Evolutionary conservation across 2,329 filamentous ascomycete species (phyloP).

Genomic region (Uncinocarpus reesii): DNA sequence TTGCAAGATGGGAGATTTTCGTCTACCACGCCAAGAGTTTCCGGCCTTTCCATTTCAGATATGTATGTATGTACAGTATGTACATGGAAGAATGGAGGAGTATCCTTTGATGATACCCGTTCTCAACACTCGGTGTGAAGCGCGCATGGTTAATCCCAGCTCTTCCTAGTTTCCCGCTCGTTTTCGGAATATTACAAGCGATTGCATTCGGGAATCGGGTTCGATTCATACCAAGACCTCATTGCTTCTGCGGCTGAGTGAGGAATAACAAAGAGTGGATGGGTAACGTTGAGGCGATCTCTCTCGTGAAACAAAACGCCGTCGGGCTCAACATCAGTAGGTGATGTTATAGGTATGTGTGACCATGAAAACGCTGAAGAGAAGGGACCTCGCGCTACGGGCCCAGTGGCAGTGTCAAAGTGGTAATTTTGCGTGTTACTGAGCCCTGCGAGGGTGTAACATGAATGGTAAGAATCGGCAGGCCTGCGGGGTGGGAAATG

Average conservation of each 20-base stretch:
- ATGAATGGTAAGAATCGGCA: constrained; percentile 84
- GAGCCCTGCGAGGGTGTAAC: constrained; percentile 79
- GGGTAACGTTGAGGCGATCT: constrained; percentile 60
- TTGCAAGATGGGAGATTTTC: not conserved
- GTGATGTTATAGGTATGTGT: constrained; percentile 32
- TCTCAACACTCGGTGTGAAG: not conserved
- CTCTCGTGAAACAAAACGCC: constrained; percentile 52
- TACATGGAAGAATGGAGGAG: not conserved
- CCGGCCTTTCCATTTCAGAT: not conserved
- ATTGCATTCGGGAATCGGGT: constrained; percentile 28
- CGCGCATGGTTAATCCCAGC: not conserved
- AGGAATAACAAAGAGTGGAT: constrained; percentile 80
- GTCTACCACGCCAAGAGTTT: not conserved
- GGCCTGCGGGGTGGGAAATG: constrained; percentile 41
- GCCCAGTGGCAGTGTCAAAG: constrained; percentile 11
- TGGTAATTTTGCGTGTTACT: constrained; percentile 62
- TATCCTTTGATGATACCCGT: not conserved
- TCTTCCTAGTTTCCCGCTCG: not conserved
- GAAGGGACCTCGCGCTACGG: constrained; percentile 19
- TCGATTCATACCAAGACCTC: constrained; percentile 53
- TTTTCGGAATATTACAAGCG: not conserved
- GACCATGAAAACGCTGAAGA: constrained; percentile 32
- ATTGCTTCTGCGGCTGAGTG: constrained; percentile 56
- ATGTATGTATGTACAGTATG: not conserved
- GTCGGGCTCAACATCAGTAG: constrained; percentile 41